phyloP scores from a whole-genome alignment of 805 yeast species.

The Candida pseudofarinosa region DNA sequence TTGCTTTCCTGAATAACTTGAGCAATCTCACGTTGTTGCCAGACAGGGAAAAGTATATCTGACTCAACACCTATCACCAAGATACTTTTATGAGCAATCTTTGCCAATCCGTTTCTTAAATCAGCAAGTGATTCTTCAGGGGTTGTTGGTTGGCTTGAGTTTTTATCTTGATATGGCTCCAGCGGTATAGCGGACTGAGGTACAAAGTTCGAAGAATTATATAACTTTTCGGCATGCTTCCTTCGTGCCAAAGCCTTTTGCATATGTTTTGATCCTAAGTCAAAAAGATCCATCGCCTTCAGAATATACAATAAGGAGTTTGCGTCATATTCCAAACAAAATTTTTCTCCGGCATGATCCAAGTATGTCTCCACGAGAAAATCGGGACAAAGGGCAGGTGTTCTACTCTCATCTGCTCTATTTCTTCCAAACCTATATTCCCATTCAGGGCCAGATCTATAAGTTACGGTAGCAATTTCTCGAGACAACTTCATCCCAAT shows the following conservation, averaged over 20 bases:
- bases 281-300: conserved; percentile 94
- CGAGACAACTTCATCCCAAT: conserved; percentile 92
- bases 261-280: conserved; percentile 55
- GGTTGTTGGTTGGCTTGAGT: conserved; percentile 41
- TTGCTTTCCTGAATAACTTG: conserved; percentile 46
- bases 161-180: conserved; percentile 53
- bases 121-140: conserved; percentile 59
- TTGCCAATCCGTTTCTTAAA: conserved; percentile 59
- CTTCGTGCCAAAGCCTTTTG: conserved; percentile 41
- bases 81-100: conserved; percentile 59
- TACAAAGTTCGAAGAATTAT: conserved; percentile 13
- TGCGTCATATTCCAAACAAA: conserved; percentile 86
- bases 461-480: conserved; percentile 90
- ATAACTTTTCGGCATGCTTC: conserved; percentile 27
- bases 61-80: conserved; percentile 90
- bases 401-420: conserved; percentile 70
- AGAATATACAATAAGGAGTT: conserved; percentile 83
- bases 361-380: conserved; percentile 87
- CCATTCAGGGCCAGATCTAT: conserved; percentile 97
- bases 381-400: conserved; percentile 91
- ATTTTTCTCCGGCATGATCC: conserved; percentile 94
- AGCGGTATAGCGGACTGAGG: conserved; percentile 36
- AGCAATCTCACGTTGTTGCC: conserved; percentile 88
- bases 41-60: conserved; percentile 85
- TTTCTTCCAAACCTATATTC: conserved; percentile 87